phyloP scores from a whole-genome alignment of 2,329 filamentous ascomycete species.

The Coniella vitis region DNA sequence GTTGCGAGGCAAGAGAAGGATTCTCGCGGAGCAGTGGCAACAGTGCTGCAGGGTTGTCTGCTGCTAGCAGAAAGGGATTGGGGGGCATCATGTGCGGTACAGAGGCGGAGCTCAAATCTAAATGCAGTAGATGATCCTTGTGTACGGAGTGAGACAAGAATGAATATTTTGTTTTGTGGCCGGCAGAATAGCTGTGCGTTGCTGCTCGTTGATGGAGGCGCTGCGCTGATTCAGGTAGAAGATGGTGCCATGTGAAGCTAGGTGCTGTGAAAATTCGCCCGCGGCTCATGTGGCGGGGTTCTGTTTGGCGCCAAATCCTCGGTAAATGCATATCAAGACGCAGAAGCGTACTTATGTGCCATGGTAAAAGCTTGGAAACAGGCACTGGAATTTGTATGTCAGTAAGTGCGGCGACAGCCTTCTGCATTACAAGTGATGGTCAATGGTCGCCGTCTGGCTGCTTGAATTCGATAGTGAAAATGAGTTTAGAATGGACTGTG shows the following conservation, averaged over 20 bases:
- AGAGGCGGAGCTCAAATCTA: neutral
- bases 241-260: neutral
- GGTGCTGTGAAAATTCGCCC: slow-evolving; percentile 2
- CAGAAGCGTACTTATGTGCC: too few relatives aligned
- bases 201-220: too few relatives aligned
- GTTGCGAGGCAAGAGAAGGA: slow-evolving; percentile 67
- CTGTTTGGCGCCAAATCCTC: slow-evolving; percentile 4
- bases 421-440: too few relatives aligned
- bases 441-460: too few relatives aligned
- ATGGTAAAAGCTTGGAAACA: too few relatives aligned
- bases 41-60: slow-evolving; percentile 71
- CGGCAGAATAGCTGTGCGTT: too few relatives aligned
- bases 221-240: neutral
- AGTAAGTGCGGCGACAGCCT: too few relatives aligned
- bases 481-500: too few relatives aligned
- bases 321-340: slow-evolving; percentile 8
- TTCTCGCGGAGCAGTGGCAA: slow-evolving; percentile 67
- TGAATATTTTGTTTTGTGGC: too few relatives aligned
- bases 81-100: slow-evolving; percentile 32
- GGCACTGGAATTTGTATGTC: too few relatives aligned
- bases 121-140: neutral
- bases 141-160: too few relatives aligned
- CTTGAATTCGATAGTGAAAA: too few relatives aligned
- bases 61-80: slow-evolving; percentile 70
- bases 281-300: slow-evolving; percentile 16